Base-by-base conservation (phyloP, 768 basidiomycete species). In the Mycena chlorophos region DNA sequence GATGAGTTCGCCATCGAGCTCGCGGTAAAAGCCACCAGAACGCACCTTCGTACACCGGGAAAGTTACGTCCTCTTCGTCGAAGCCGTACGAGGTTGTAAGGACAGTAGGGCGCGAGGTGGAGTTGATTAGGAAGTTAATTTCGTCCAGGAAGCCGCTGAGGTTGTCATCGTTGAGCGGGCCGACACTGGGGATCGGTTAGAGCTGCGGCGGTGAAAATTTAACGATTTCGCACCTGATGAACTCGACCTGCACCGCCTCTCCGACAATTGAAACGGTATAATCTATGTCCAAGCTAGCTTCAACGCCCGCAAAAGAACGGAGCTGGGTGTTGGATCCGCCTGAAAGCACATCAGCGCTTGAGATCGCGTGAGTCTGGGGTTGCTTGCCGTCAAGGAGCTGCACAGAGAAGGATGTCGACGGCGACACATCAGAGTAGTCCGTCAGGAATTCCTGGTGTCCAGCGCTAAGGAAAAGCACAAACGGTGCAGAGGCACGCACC, bases 41-140 rank as follows among this genome's bases (percentile, higher is more conserved):
- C 26, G 73, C 68, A 43, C 78, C 72, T 28, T 16, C 53, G 22
- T 78, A 77, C 55, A 72, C 77, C 49, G 56, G 65, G 16, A 54
- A 40, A 5, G 78, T 75, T 19, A 80, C 74, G 12, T 56, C 55
- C 26, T 50, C 55, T 31, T 56, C 55, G 20, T 38, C 37, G 37
- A 22, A n/a, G 22, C 55, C 55, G 31, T 56, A 55, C 22, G 31
- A 38, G 34, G 53, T 54, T 26, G 53, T 38, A 26, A 54, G 38
- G 37, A 54, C 45, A 3, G 45, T 54, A 16, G 54, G 54, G 4
- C 54, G 55, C 8, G 28, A 22, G 30, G 52, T 4, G 38, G 45
- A 42, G 14, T 13, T 28, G 31, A 56, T 56, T 39, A 56, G 55
- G 23, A 49, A 30, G 55, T 51, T 56, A 23, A 56, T 56, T n/a